phyloP scores from a whole-genome alignment of 768 basidiomycete species.

The Lactifluus rugatus region DNA sequence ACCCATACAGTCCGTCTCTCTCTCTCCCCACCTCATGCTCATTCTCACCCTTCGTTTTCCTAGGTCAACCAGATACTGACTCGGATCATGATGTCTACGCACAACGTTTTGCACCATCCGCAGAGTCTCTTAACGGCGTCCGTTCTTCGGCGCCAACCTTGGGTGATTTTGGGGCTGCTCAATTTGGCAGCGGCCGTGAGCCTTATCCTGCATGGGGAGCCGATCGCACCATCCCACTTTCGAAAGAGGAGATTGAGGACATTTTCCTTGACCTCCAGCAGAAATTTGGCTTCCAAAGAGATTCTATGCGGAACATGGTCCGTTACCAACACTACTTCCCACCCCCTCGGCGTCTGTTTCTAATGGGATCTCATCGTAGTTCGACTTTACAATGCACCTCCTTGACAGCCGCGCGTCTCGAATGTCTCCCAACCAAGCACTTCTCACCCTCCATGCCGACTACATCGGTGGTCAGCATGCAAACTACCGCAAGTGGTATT shows the following conservation, averaged over 20 bases:
- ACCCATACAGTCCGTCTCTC: conserved; percentile 36
- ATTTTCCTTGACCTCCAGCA: conserved; percentile 95
- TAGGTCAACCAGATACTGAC: conserved; percentile 76
- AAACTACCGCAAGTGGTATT: conserved; percentile 99
- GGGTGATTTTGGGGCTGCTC: conserved; percentile 46
- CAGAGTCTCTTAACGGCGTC: conserved; percentile 62
- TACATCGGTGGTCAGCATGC: conserved; percentile 98
- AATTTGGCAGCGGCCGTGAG: conserved; percentile 48
- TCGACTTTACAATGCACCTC: conserved; percentile 96
- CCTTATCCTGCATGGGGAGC: conserved; percentile 91
- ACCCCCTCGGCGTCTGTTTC: neutral
- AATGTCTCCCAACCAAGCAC: conserved; percentile 93
- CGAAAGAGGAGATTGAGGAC: conserved; percentile 99
- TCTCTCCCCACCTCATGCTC: neutral
- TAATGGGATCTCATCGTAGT: conserved; percentile 37
- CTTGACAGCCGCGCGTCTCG: conserved; percentile 94
- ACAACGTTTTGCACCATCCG: conserved; percentile 60
- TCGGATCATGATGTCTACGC: conserved; percentile 69
- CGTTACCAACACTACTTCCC: conserved; percentile 2
- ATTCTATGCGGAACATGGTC: conserved; percentile 94
- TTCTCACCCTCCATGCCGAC: conserved; percentile 93
- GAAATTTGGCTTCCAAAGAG: conserved; percentile 97
- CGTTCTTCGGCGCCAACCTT: conserved; percentile 70
- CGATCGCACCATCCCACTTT: conserved; percentile 90
- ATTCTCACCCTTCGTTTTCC: neutral